Evolutionary conservation across 192 early-diverging fungal genomes (phyloP).

Genomic region (Funneliformis geosporum): DNA sequence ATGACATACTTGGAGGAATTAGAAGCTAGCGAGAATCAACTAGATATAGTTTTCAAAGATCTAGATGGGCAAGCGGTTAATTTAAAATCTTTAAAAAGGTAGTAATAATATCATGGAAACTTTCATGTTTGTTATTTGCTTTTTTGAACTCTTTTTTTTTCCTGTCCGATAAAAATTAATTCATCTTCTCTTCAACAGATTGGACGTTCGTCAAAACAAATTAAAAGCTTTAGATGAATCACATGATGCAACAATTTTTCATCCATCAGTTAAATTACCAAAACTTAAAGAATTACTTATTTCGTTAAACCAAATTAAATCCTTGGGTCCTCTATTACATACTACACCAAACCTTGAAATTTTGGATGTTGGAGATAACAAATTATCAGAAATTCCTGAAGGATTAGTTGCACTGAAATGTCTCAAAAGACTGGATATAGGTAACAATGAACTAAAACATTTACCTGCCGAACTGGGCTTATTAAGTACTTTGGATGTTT

Average conservation of each 20-base stretch:
- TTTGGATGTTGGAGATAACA: slow-evolving; percentile 50
- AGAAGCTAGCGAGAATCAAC: slow-evolving; percentile 42
- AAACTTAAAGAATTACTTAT: slow-evolving; percentile 50
- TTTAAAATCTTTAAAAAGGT: slow-evolving; percentile 5
- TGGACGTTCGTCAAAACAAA: slow-evolving; percentile 36
- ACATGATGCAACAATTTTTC: slow-evolving; percentile 27
- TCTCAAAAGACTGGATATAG: slow-evolving; percentile 53
- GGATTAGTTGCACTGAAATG: slow-evolving; percentile 39
- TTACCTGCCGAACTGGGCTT: slow-evolving; percentile 49
- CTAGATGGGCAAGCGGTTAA: slow-evolving; percentile 16
- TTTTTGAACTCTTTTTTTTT: slow-evolving; percentile 15
- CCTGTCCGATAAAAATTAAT: neutral
- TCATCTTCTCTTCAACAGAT: slow-evolving; percentile 28
- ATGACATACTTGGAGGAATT: slow-evolving; percentile 51
- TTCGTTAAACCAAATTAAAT: slow-evolving; percentile 40
- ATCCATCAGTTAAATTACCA: slow-evolving; percentile 40
- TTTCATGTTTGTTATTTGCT: slow-evolving; percentile 18
- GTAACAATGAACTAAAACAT: slow-evolving; percentile 46
- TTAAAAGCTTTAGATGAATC: slow-evolving; percentile 37
- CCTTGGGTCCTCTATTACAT: slow-evolving; percentile 37
- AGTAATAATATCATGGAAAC: neutral
- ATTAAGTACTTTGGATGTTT: slow-evolving; percentile 45
- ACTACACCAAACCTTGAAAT: slow-evolving; percentile 40
- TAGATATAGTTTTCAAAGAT: slow-evolving; percentile 39
- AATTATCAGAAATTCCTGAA: slow-evolving; percentile 43